phyloP scores from a whole-genome alignment of 106 monocot species.

The Dendrobium nobile region DNA sequence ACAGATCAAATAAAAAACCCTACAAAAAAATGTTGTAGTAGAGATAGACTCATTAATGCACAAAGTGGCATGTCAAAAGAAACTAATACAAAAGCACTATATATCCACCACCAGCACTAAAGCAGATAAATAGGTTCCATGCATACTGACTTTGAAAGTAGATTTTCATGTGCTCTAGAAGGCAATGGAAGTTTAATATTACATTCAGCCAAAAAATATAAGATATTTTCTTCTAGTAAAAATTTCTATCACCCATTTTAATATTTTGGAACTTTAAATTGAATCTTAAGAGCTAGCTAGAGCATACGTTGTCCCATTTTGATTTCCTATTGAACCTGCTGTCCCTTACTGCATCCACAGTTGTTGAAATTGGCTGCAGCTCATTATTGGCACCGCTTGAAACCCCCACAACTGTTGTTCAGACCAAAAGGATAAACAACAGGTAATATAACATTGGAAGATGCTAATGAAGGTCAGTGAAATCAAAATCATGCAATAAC shows the following conservation, averaged over 20 bases:
- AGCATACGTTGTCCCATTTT: conserved; percentile 90
- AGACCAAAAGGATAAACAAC: not conserved
- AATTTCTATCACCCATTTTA: not conserved
- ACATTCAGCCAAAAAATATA: conserved; percentile 38
- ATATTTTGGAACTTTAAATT: not conserved
- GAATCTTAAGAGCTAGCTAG: not conserved
- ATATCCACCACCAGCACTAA: conserved; percentile 78
- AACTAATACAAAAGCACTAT: conserved; percentile 88
- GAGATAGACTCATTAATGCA: not conserved
- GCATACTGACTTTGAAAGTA: conserved; percentile 23
- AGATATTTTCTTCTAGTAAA: not conserved
- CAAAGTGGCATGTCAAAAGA: not conserved
- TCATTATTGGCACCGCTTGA: conserved; percentile 19
- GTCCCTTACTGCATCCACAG: conserved; percentile 44
- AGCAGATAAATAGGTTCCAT: conserved; percentile 51
- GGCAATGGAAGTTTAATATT: conserved; percentile 46
- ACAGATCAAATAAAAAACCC: too few species aligned
- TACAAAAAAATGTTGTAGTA: too few species aligned
- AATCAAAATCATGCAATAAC: not conserved
- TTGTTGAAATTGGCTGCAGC: conserved; percentile 15
- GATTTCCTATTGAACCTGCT: conserved; percentile 65
- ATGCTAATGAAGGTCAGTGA: not conserved
- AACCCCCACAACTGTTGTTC: conserved; percentile 13
- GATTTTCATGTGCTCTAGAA: conserved; percentile 39
- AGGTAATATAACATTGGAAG: not conserved